A percentile compares a stretch with the other conserved stretches of the same genome.
These are phyloP conservation scores for Botryobasidium botryosum DNA, from an alignment of 768 basidiomycete species.

Conservation along the genomic window DNA sequence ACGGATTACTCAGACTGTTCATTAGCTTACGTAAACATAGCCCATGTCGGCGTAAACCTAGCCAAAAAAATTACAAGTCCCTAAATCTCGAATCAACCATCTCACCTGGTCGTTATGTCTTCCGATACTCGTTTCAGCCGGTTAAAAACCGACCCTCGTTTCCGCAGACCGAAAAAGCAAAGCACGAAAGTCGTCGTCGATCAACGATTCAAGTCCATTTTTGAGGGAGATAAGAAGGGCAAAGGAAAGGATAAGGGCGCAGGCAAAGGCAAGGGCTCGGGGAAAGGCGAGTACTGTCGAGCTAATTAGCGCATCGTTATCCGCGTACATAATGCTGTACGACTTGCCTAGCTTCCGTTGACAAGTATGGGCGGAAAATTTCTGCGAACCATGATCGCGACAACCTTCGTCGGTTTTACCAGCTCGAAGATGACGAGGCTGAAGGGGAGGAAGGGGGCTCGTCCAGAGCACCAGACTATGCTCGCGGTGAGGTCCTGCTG, in stretches of 20 bases:
- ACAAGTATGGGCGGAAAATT: conserved; percentile 76
- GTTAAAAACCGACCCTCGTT: conserved; percentile 82
- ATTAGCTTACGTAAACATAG: no score
- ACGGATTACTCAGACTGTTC: no score
- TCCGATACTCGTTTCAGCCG: conserved; percentile 79
- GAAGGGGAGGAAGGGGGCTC: conserved; percentile 22
- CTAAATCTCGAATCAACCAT: no score
- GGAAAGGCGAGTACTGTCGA: no score
- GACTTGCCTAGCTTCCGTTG: conserved; percentile 28
- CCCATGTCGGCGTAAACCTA: no score
- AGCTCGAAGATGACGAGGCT: conserved; percentile 32
- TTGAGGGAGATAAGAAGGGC: conserved; percentile 30
- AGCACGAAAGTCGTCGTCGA: conserved; percentile 75
- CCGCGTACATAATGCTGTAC: background rate
- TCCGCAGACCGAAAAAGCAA: conserved; percentile 67
- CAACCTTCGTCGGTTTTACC: conserved; percentile 66
- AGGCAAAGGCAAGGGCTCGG: background rate
- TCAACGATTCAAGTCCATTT: conserved; percentile 73
- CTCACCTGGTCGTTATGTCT: no score
- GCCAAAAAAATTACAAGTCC: no score
- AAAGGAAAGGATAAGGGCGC: background rate
- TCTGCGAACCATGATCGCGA: conserved; percentile 56
- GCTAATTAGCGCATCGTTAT: background rate
- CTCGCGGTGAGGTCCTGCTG: conserved; percentile 74
- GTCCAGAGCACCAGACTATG: conserved; percentile 47